These are phyloP conservation scores for Tylopilus sp. DNA, from an alignment of 768 basidiomycete genomes.

Conservation along the genomic window DNA sequence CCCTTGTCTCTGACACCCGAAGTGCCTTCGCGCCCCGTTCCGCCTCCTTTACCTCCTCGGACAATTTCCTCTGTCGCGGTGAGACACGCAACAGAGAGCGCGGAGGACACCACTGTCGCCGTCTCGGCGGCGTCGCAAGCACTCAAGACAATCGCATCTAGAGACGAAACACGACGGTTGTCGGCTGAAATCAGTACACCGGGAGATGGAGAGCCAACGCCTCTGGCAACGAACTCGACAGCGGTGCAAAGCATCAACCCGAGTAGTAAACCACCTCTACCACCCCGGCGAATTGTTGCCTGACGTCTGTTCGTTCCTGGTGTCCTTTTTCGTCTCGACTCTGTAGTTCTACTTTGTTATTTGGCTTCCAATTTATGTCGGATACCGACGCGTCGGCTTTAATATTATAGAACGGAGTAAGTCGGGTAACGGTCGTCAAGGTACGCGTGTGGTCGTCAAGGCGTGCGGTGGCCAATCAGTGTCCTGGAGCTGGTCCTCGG, in stretches of 20 bases:
- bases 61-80: constrained; percentile 32
- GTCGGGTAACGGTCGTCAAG: not conserved
- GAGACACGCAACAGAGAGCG: constrained; percentile 28
- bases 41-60: constrained; percentile 43
- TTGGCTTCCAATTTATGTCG: not conserved
- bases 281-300: constrained; percentile 29
- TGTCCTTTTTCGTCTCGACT: not conserved
- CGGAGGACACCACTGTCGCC: constrained; percentile 20
- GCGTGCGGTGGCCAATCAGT: too few species aligned
- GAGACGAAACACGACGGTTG: constrained; percentile 37
- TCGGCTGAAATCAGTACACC: constrained; percentile 20
- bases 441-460: not conserved
- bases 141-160: constrained; percentile 54
- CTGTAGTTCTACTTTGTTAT: constrained; percentile 8
- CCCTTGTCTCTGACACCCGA: constrained; percentile 29
- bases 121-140: constrained; percentile 48
- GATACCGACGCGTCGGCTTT: too few species aligned
- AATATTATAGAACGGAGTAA: too few species aligned
- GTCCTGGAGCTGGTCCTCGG: not conserved
- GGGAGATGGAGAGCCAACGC: constrained; percentile 3
- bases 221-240: constrained; percentile 5
- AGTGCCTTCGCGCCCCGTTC: constrained; percentile 27
- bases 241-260: not conserved
- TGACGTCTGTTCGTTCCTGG: constrained; percentile 3
- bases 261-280: constrained; percentile 31